Conservation (phyloP, 805 yeast species). For the Millerozyma acaciae region DNA sequence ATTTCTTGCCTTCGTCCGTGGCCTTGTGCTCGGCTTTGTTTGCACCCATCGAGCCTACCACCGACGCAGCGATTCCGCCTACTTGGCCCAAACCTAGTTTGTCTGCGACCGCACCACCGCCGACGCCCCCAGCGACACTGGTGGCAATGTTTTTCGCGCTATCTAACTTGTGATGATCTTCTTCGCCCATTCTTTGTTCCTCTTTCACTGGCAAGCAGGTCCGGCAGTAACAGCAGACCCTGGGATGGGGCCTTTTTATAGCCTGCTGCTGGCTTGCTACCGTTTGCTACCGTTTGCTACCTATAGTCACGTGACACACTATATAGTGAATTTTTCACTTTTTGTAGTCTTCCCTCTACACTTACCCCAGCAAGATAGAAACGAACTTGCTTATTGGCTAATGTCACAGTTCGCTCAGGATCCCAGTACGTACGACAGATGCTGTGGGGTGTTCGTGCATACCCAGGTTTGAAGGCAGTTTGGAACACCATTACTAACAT, state of each 20-base stretch:
- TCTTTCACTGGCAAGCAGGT: too few relatives aligned
- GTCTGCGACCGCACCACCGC: slow-evolving; percentile 25
- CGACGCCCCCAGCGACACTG: slow-evolving; percentile 13
- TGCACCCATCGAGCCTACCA: slow-evolving; percentile 25
- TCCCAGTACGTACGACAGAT: slow-evolving; percentile 17
- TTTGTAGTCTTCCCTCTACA: too few relatives aligned
- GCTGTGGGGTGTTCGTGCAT: not conserved
- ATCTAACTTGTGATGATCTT: slow-evolving; percentile 8
- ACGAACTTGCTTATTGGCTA: too few relatives aligned
- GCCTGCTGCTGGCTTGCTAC: not conserved
- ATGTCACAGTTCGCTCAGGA: too few relatives aligned
- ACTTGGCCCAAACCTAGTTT: slow-evolving; percentile 15
- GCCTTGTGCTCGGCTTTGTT: slow-evolving; percentile 21
- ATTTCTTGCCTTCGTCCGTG: slow-evolving; percentile 6
- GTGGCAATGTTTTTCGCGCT: slow-evolving; percentile 6
- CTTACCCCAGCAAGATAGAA: too few relatives aligned
- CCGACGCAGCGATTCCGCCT: slow-evolving; percentile 24
- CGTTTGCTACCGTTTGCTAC: slow-evolving; percentile 3
- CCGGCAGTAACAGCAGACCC: too few relatives aligned
- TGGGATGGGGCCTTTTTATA: not conserved
- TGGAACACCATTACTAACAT: slow-evolving; percentile 1
- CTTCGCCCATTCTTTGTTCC: slow-evolving; percentile 8
- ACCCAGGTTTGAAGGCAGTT: too few relatives aligned
- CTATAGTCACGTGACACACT: not conserved
- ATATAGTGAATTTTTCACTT: not conserved